Evolutionary conservation across 164 flowering plant genomes (phyloP).

Genomic region (Vitis riparia): DNA sequence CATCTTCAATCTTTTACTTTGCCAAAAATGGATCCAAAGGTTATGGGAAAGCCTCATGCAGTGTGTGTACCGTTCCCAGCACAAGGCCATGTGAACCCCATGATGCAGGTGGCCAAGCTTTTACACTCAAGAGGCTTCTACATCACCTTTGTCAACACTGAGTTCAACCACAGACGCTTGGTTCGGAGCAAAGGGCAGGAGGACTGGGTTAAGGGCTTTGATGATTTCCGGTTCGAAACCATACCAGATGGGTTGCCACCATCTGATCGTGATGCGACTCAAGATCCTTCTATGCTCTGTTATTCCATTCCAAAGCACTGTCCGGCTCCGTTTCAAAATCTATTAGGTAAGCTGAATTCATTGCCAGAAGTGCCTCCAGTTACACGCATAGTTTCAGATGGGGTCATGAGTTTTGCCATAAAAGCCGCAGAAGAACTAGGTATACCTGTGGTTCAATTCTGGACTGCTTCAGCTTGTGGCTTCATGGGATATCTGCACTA

Average conservation of each 20-base stretch:
- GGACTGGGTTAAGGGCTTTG: conserved; percentile 3
- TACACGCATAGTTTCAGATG: conserved; percentile 31
- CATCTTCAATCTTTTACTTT: no score
- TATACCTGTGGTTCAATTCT: conserved; percentile 24
- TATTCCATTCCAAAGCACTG: conserved; percentile 9
- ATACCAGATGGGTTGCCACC: conserved; percentile 11
- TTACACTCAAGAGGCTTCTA: conserved; percentile 8
- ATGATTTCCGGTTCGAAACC: not conserved
- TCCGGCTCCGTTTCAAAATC: conserved; percentile 23
- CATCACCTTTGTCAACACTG: not conserved
- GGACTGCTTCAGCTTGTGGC: conserved; percentile 32
- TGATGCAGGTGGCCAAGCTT: not conserved
- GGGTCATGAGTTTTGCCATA: conserved; percentile 28
- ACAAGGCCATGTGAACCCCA: conserved; percentile 16
- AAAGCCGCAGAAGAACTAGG: conserved; percentile 25
- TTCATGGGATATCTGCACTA: conserved; percentile 21
- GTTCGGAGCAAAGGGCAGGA: no score
- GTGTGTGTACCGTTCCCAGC: not conserved
- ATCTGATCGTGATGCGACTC: not conserved
- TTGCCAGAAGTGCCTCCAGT: conserved; percentile 16
- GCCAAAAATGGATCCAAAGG: no score
- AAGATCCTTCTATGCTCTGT: not conserved
- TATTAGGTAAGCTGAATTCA: conserved; percentile 23
- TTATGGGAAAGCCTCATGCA: conserved; percentile 5
- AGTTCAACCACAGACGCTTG: conserved; percentile 16